Evolutionary conservation across 2,329 filamentous ascomycete genomes (phyloP).

Genomic region (Dactylella cylindrospora): DNA sequence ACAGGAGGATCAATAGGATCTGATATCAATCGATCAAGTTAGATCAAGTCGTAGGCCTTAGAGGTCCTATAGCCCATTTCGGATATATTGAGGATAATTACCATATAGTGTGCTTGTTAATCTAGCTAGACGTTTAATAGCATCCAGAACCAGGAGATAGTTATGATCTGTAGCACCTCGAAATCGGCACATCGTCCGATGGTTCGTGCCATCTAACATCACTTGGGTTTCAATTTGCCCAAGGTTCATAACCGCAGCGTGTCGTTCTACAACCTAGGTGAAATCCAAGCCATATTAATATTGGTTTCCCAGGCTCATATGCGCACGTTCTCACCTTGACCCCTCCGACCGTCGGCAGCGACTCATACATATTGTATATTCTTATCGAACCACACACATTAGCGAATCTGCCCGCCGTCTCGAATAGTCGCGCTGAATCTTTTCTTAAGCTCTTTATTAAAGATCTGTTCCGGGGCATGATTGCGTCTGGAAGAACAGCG

Average conservation of each 20-base stretch:
- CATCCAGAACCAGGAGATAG: conserved; percentile 26
- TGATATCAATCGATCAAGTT: too few relatives aligned
- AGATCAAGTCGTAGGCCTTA: too few relatives aligned
- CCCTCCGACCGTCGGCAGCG: conserved; percentile 17
- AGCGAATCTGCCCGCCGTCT: conserved; percentile 32
- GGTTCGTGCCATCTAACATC: conserved; percentile 35
- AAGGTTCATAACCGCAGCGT: conserved; percentile 36
- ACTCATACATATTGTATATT: conserved; percentile 40
- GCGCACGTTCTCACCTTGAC: conserved; percentile 18
- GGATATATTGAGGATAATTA: neutral
- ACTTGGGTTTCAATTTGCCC: conserved; percentile 33
- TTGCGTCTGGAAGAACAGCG: conserved; percentile 31
- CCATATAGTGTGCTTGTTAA: conserved; percentile 35
- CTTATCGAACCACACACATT: conserved; percentile 35
- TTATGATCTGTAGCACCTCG: conserved; percentile 33
- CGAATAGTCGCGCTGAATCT: conserved; percentile 29
- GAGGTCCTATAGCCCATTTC: too few relatives aligned
- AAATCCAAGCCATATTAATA: neutral
- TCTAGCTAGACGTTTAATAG: conserved; percentile 26
- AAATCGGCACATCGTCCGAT: conserved; percentile 33
- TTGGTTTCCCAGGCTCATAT: too few relatives aligned
- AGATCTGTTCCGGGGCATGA: conserved; percentile 32
- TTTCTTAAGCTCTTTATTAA: conserved; percentile 33
- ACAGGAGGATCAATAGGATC: too few relatives aligned
- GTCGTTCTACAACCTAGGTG: conserved; percentile 29